Evolutionary conservation across 257 asterid species (phyloP).

Genomic region (Fraxinus quadrangulata): DNA sequence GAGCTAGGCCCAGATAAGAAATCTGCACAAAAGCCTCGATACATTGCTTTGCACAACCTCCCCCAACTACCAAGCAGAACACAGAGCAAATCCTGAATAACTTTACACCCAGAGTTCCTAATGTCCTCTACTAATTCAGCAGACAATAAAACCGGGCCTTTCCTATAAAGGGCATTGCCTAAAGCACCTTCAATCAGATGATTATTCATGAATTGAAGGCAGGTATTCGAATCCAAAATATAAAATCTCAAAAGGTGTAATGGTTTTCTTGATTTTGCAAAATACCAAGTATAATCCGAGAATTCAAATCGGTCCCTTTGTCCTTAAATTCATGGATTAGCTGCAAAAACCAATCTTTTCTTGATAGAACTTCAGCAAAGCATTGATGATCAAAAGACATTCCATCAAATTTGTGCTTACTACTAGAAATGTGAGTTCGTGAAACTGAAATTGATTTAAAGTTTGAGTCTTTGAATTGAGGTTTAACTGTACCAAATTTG

Average conservation of each 20-base stretch:
- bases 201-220: conserved; percentile 47
- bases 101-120: conserved; percentile 53
- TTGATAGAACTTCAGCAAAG: conserved; percentile 53
- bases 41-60: conserved; percentile 80
- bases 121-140: conserved; percentile 65
- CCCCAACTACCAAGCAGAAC: conserved; percentile 86
- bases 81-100: conserved; percentile 68
- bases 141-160: conserved; percentile 79
- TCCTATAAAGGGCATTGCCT: conserved; percentile 59
- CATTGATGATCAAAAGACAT: conserved; percentile 55
- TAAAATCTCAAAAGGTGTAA: conserved; percentile 63
- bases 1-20: conserved; percentile 72
- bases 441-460: conserved; percentile 38
- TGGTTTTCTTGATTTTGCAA: conserved; percentile 79
- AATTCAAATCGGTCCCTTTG: conserved; percentile 40
- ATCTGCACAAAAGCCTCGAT: conserved; percentile 79
- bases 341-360: conserved; percentile 79
- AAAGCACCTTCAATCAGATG: conserved; percentile 55
- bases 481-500: conserved; percentile 39
- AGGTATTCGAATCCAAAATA: conserved; percentile 56
- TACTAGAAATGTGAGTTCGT: conserved; percentile 26
- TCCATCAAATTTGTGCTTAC: conserved; percentile 15
- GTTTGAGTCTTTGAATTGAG: conserved; percentile 31
- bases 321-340: conserved; percentile 66
- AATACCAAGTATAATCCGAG: conserved; percentile 52